Base-by-base conservation (phyloP, 371 early-diverging fungal species). In the Gilbertella persicaria region DNA sequence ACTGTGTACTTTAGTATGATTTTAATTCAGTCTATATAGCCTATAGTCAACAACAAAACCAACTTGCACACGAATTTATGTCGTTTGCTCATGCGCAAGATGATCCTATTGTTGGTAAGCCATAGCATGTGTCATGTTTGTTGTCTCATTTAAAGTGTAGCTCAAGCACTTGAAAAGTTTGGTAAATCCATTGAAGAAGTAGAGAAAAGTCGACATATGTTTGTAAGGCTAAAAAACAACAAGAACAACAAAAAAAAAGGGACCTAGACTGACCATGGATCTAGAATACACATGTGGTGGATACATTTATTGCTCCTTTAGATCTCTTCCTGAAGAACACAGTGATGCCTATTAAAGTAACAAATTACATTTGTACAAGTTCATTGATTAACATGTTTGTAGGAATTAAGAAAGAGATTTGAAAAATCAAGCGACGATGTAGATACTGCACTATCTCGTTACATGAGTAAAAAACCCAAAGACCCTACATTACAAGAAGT, bases 391-490 rank as follows among this genome's bases (percentile, higher is more conserved):
- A 7, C 6, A 10, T 17, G 17, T 29, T 7, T 20, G 28, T 46
- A 86, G 86, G 89, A 88, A 42, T 49, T 73, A 5, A 82, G 71
- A 60, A 87, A 82, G 50, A 64, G 62, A 30, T 88, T 86, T 50
- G 87, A 87, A 38, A 75, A 73, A 58, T 63, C 81, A 17, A 83
- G 85, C 43, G 87, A 90, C 58, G 83, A 88, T n/a, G 73, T 71
- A 5, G 89, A 88, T 56, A 62, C 69, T 5, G 77, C 77, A 4
- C 66, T 87, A 30, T 67, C 73, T 45, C 75, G 70, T 54, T 85
- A 83, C 52, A 80, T 87, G 84, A 69, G 67, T 49, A 87, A 84
- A 52, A 77, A 71, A 42, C 73, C 85, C 12, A 79, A 72, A 49
- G 86, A 86, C 60, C 71, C 77, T 21, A 75, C 70, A 24, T 67